phyloP scores from a whole-genome alignment of 106 monocot genomes.

The Vanilla planifolia region DNA sequence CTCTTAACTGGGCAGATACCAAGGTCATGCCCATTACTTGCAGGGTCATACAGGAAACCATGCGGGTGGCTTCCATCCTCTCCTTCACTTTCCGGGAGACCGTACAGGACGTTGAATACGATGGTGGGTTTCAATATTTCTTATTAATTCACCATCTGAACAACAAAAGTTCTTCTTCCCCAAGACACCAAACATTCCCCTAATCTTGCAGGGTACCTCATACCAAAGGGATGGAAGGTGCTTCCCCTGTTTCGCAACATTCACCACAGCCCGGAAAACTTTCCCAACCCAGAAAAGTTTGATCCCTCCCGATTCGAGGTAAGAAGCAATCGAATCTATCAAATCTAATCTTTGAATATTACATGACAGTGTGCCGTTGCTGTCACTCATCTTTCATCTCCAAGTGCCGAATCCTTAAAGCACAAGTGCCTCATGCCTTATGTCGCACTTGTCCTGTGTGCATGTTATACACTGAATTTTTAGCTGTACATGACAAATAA shows the following conservation, averaged over 20 bases:
- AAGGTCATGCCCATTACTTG: conserved; percentile 70
- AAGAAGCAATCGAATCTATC: no score
- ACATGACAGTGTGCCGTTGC: no score
- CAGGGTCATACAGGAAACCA: conserved; percentile 88
- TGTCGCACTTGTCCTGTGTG: no score
- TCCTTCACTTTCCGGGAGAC: conserved; percentile 95
- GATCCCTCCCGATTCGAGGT: conserved; percentile 98
- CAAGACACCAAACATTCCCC: no score
- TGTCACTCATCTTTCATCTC: no score
- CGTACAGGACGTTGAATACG: conserved; percentile 81
- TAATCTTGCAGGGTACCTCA: conserved; percentile 87
- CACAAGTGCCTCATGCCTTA: no score
- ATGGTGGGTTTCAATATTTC: conserved; percentile 31
- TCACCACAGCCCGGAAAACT: conserved; percentile 81
- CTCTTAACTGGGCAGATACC: conserved; percentile 70
- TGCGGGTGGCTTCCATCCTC: conserved; percentile 79
- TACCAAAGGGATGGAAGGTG: conserved; percentile 98
- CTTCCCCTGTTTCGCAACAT: conserved; percentile 91
- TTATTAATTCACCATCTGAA: no score
- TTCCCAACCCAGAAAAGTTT: conserved; percentile 76
- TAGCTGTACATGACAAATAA: no score
- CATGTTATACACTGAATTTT: no score
- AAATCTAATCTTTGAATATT: no score
- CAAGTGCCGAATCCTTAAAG: no score
- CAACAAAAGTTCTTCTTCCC: no score